A percentile compares a stretch with the other conserved stretches of the same genome.
Conservation (phyloP, 2,329 filamentous ascomycete genomes). For the Colletotrichum lini region DNA sequence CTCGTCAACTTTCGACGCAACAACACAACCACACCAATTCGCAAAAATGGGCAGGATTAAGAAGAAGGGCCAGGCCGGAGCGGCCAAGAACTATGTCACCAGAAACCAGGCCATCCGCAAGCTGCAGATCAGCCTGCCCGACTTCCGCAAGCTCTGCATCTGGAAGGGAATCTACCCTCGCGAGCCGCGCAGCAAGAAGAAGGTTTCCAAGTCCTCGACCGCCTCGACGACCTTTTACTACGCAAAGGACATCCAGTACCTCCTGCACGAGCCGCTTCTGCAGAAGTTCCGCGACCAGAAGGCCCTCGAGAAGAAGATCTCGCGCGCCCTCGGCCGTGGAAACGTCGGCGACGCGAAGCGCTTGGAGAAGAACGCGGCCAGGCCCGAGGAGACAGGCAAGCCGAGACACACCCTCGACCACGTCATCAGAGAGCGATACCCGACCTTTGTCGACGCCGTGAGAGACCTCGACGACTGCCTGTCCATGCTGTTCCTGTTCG, state of each 20-base stretch:
- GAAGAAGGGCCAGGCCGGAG: constrained; percentile 93
- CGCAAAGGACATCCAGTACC: constrained; percentile 97
- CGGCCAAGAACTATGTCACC: constrained; percentile 98
- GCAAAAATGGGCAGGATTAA: constrained; percentile 80
- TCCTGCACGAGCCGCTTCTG: constrained; percentile 95
- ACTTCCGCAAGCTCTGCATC: constrained; percentile 98
- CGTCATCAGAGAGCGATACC: constrained; percentile 97
- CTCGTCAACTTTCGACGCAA: constrained; percentile 40
- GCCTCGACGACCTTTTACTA: constrained; percentile 93
- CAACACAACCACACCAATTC: constrained; percentile 40
- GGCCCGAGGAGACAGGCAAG: constrained; percentile 91
- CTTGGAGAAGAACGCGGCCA: constrained; percentile 86
- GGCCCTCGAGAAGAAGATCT: constrained; percentile 97
- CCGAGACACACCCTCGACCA: constrained; percentile 94
- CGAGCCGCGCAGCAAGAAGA: constrained; percentile 97
- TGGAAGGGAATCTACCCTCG: constrained; percentile 99
- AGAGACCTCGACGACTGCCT: constrained; percentile 96
- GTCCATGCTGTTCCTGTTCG: constrained; percentile 97
- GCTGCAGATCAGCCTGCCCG: constrained; percentile 95
- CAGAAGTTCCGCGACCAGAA: constrained; percentile 98
- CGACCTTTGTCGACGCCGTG: constrained; percentile 94
- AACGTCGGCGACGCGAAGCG: constrained; percentile 91
- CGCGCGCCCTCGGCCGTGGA: constrained; percentile 89
- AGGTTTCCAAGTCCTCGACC: constrained; percentile 91
- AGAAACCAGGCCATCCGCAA: constrained; percentile 97